Evolutionary conservation across 192 early-diverging fungal species (phyloP), one percentile per base, ranked within the genome.

Genomic region (Geranomyces michiganensis): DNA sequence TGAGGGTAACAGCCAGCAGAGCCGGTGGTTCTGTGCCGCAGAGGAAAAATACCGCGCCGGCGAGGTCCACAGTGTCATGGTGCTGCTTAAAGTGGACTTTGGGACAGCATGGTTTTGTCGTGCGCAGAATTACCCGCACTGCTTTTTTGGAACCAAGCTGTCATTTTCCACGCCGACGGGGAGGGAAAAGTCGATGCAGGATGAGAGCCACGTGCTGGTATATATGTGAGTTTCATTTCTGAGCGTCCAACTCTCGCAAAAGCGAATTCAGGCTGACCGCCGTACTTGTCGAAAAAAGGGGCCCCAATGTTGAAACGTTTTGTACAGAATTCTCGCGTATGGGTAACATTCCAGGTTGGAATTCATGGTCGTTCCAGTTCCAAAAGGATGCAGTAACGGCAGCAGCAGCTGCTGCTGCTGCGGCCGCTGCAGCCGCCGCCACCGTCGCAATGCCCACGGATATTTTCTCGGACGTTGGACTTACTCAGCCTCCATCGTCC

Each of bases 321-420:
- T 76, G 79, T 56, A 33, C 63, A 10, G 17, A 63, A 22, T 80
- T 80, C 46, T 55, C 44, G 22, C 58, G 47, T 21, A 53, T 79
- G 41, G 79, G 79, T 2, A 71, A 29, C 56, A 80, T 80, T 30
- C 79, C 79, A 17, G 79, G 79, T 6, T 80, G 71, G 61, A 80
- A 79, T 33, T 68, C 76, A 15, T 78, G 76, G 78, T 30, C 68
- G 17, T 77, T 60, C 31, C 22, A 60, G 31, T 17, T 26, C 7
- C 22, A 6, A 32, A 32, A 60, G 24, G 51, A 53, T 15, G 51
- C 51, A 10, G 36, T 41, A 3, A 10, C 36, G 36, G 36, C 10
- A 41, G 36, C 36, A 41, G 36, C 36, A 7, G 36, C 36, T 10
- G 36, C 36, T 7, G 36, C 36, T 3, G 36, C 36, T 41, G 36